Conservation (phyloP, 2,329 filamentous ascomycete genomes). For the Curvularia hawaiiensis region DNA sequence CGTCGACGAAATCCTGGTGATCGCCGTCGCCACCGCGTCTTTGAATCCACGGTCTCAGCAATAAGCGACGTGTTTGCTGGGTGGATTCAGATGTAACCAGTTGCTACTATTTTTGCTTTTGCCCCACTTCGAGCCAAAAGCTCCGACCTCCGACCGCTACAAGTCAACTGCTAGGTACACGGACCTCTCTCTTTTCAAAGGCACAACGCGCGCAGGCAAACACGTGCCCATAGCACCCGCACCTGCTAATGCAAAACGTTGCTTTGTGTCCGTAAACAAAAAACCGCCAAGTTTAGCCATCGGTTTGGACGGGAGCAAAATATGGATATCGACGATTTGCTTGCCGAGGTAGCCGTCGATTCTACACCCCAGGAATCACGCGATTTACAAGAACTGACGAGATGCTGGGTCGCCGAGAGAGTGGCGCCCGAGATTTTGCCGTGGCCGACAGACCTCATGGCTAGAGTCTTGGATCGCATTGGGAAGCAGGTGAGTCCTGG, state of each 20-base stretch:
- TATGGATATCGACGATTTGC: constrained; percentile 60
- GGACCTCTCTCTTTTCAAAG: not conserved
- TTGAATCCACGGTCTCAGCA: not conserved
- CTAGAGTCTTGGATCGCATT: constrained; percentile 72
- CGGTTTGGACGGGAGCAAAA: not conserved
- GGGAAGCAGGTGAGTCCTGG: constrained; percentile 41
- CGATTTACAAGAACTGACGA: constrained; percentile 87
- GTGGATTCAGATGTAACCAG: not conserved
- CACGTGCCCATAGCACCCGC: not conserved
- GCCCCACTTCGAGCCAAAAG: constrained; percentile 2
- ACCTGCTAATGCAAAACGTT: not conserved
- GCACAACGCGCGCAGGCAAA: not conserved
- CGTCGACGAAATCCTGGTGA: constrained; percentile 5
- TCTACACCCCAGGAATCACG: constrained; percentile 62
- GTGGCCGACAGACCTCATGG: constrained; percentile 77
- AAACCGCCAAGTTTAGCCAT: not conserved
- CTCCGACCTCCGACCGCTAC: constrained; percentile 3
- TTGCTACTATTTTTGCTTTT: constrained; percentile 3
- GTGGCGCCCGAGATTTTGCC: constrained; percentile 86
- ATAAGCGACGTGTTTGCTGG: not conserved
- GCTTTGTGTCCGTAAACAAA: not conserved
- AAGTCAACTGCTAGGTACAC: not conserved
- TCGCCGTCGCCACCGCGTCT: constrained; percentile 1
- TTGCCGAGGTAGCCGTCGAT: constrained; percentile 55
- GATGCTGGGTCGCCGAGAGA: constrained; percentile 91